Conservation (phyloP, 441 rosid species). For the Gossypium davidsonii region DNA sequence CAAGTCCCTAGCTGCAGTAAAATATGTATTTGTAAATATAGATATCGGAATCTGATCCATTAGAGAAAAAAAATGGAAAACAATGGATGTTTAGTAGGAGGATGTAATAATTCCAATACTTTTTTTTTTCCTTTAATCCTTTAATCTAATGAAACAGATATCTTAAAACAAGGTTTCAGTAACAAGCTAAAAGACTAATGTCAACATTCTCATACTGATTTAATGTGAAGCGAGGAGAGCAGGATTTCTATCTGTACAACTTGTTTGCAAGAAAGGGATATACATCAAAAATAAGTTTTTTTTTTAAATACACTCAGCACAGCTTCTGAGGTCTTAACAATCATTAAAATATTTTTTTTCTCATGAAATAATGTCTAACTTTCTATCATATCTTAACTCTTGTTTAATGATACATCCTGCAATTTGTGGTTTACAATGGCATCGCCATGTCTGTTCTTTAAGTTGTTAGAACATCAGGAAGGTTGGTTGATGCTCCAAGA, state of each 20-base stretch:
- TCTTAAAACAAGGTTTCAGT: neutral
- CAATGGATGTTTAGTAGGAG: neutral
- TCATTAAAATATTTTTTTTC: neutral
- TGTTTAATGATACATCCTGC: neutral
- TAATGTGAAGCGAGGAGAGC: neutral
- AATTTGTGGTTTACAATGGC: neutral
- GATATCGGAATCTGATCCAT: neutral
- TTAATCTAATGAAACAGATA: neutral
- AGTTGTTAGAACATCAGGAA: conserved; percentile 56
- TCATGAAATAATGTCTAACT: neutral
- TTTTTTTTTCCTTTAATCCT: neutral
- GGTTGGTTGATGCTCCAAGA: conserved; percentile 50
- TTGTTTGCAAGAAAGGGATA: neutral
- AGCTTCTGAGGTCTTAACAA: neutral
- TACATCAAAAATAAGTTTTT: neutral
- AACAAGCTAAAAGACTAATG: too few relatives aligned
- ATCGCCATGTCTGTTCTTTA: neutral
- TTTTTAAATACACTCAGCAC: neutral
- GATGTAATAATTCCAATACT: neutral
- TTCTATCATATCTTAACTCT: neutral
- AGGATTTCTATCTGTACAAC: neutral
- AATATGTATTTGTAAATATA: too few relatives aligned
- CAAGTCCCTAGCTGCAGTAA: too few relatives aligned
- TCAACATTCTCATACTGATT: neutral
- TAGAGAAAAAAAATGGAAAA: neutral